Conservation (phyloP, 768 basidiomycete species). For the Mycena chlorophos region DNA sequence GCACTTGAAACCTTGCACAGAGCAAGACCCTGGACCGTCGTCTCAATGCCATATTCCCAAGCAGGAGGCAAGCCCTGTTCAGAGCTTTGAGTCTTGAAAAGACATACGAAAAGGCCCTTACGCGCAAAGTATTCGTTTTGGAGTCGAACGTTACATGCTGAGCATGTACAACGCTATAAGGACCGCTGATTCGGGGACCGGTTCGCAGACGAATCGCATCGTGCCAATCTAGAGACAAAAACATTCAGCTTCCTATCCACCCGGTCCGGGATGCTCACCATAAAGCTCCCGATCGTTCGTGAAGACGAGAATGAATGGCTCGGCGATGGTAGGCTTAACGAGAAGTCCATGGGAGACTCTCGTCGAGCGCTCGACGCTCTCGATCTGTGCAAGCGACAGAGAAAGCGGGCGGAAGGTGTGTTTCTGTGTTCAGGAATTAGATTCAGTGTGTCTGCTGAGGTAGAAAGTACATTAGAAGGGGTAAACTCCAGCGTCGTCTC, state of each 20-base stretch:
- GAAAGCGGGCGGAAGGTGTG: not conserved
- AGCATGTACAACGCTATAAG: not conserved
- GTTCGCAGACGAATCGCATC: not conserved
- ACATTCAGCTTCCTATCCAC: too few relatives aligned
- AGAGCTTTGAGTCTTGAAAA: too few relatives aligned
- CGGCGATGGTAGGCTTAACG: not conserved
- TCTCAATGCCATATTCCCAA: too few relatives aligned
- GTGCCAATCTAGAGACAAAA: not conserved
- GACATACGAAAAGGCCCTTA: not conserved
- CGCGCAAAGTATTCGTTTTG: not conserved
- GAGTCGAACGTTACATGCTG: not conserved
- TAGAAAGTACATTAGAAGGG: not conserved
- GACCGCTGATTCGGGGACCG: not conserved
- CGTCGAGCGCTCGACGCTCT: not conserved
- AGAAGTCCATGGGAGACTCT: not conserved
- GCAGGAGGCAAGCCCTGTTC: not conserved
- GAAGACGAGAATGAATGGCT: not conserved
- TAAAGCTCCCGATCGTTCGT: not conserved
- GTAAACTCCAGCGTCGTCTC: not conserved
- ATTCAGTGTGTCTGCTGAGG: not conserved
- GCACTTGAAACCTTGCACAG: too few relatives aligned
- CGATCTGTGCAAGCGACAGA: not conserved
- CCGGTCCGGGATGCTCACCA: not conserved
- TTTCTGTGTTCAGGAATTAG: not conserved
- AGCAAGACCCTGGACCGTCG: too few relatives aligned